Percentiles rank a stretch among this genome's conserved stretches.
Conservation (phyloP, 805 yeast species). For the Lipomyces sp. region DNA sequence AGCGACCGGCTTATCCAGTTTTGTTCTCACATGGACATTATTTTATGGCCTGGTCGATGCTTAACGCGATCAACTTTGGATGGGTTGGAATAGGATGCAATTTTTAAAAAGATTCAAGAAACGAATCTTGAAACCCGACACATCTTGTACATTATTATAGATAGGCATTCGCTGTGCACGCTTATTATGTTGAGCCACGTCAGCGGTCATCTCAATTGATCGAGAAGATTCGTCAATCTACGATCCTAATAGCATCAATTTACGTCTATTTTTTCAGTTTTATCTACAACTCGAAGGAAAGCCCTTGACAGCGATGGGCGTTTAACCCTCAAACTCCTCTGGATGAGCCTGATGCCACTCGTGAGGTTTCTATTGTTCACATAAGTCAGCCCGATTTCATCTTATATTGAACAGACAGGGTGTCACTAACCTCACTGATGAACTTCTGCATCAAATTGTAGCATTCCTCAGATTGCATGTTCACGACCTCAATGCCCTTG, state of each 20-base stretch:
- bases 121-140: background rate
- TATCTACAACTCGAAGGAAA: too few relatives aligned
- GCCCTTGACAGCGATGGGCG: too few relatives aligned
- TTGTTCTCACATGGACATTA: constrained; percentile 58
- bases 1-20: constrained; percentile 51
- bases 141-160: too few relatives aligned
- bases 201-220: background rate
- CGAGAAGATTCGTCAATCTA: background rate
- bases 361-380: constrained; percentile 15
- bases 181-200: background rate
- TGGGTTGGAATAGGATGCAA: background rate
- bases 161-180: background rate
- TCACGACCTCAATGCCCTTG: constrained; percentile 55
- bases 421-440: constrained; percentile 52
- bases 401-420: background rate
- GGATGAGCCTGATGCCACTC: constrained; percentile 31
- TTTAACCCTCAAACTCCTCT: constrained; percentile 25
- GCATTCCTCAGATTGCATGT: constrained; percentile 38
- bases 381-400: background rate
- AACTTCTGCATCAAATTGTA: constrained; percentile 69
- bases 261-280: too few relatives aligned
- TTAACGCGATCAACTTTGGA: constrained; percentile 1
- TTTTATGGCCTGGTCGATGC: constrained; percentile 34
- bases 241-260: too few relatives aligned
- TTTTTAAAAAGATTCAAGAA: background rate